A percentile compares a stretch with the other conserved stretches of the same genome.
Evolutionary conservation across 2,329 filamentous ascomycete species (phyloP).

Genomic region (Nigrospora sphaerica): DNA sequence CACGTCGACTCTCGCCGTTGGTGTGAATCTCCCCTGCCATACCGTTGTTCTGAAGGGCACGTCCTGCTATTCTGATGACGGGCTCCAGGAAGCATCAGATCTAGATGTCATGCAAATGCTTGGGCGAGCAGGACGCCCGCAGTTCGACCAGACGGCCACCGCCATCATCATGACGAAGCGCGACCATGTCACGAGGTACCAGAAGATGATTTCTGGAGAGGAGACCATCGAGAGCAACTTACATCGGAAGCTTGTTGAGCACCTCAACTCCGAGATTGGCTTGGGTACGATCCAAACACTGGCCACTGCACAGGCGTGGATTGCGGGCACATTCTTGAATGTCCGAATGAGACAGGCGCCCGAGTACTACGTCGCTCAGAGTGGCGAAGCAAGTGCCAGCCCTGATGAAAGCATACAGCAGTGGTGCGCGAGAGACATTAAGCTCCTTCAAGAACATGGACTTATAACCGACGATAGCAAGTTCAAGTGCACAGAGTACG

Average conservation of each 20-base stretch:
- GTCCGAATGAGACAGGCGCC: conserved; percentile 69
- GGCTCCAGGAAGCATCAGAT: conserved; percentile 66
- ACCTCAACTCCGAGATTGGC: conserved; percentile 78
- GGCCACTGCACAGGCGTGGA: conserved; percentile 63
- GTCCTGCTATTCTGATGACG: conserved; percentile 53
- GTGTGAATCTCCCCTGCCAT: conserved; percentile 78
- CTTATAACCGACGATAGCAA: conserved; percentile 43
- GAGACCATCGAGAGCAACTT: conserved; percentile 72
- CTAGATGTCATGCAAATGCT: conserved; percentile 89
- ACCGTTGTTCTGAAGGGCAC: conserved; percentile 81
- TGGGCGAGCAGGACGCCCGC: conserved; percentile 73
- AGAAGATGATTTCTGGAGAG: conserved; percentile 65
- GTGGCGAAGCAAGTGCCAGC: conserved; percentile 36
- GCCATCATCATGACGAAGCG: conserved; percentile 73
- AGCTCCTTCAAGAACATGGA: conserved; percentile 50
- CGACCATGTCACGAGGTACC: conserved; percentile 59
- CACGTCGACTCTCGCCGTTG: conserved; percentile 77
- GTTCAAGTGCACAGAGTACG: conserved; percentile 63
- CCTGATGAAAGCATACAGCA: conserved; percentile 60
- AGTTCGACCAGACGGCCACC: conserved; percentile 70
- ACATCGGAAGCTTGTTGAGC: conserved; percentile 73
- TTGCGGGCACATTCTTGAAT: conserved; percentile 70
- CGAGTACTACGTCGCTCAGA: conserved; percentile 59
- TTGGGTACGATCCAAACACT: conserved; percentile 64
- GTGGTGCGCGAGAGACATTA: conserved; percentile 65